phyloP scores from a whole-genome alignment of 768 basidiomycete species.

The Auricularia cornea region DNA sequence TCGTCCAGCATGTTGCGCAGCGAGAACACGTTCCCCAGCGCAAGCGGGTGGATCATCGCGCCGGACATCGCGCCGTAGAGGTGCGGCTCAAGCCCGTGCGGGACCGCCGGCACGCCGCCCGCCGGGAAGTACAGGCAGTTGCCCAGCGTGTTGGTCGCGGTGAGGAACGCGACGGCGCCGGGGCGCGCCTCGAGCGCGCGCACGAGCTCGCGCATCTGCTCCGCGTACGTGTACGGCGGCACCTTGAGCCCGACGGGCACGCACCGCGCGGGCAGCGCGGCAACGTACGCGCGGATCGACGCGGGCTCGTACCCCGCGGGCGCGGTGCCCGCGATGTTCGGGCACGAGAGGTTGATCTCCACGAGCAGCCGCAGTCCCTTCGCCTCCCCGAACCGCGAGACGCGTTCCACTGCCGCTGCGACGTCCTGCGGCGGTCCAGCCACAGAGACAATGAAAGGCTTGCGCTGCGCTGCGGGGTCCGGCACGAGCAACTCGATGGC shows the following conservation, averaged over 20 bases:
- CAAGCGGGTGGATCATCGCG: conserved; percentile 70
- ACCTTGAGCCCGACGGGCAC: conserved; percentile 69
- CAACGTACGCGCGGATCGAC: conserved; percentile 45
- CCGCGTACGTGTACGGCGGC: conserved; percentile 59
- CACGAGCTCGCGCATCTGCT: conserved; percentile 53
- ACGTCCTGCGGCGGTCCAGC: neutral
- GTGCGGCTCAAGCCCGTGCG: conserved; percentile 44
- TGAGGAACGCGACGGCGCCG: conserved; percentile 59
- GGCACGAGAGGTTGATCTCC: conserved; percentile 81
- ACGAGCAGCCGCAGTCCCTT: conserved; percentile 38
- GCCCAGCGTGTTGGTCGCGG: conserved; percentile 76
- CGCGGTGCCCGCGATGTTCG: conserved; percentile 53
- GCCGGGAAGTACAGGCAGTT: conserved; percentile 55
- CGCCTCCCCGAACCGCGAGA: neutral
- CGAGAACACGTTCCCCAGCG: conserved; percentile 67
- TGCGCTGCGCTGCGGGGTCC: conserved; percentile 25
- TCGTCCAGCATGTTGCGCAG: conserved; percentile 46
- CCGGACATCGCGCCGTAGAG: conserved; percentile 59
- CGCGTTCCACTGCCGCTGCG: neutral
- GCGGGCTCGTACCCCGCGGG: conserved; percentile 56
- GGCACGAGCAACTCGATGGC: conserved; percentile 51
- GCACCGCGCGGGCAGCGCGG: conserved; percentile 35
- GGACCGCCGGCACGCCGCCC: conserved; percentile 24
- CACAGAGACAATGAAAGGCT: conserved; percentile 57
- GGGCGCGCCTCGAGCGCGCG: conserved; percentile 37